Evolutionary conservation across 768 basidiomycete species (phyloP).

Genomic region (Amanita phalloides): DNA sequence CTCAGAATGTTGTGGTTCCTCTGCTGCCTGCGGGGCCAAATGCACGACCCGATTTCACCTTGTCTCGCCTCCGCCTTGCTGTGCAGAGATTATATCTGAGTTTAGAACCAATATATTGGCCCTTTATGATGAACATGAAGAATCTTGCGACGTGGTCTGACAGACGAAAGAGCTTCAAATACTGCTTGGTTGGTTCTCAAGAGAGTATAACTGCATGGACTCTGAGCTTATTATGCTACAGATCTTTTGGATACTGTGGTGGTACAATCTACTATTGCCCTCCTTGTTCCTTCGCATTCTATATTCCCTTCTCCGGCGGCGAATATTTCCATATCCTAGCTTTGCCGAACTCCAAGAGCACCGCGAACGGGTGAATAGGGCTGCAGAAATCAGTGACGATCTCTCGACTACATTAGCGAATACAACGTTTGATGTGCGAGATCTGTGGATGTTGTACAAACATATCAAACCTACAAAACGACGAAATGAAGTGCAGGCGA

Average conservation of each 20-base stretch:
- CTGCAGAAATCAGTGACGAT: slow-evolving; percentile 41
- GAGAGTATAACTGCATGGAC: not conserved
- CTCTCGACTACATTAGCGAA: slow-evolving; percentile 36
- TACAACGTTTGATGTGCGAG: slow-evolving; percentile 35
- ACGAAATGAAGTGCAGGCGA: slow-evolving; percentile 17
- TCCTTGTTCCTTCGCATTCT: slow-evolving; percentile 36
- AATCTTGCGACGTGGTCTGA: slow-evolving; percentile 49
- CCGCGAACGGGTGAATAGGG: slow-evolving; percentile 34
- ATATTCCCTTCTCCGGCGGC: slow-evolving; percentile 36
- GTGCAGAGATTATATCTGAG: slow-evolving; percentile 46
- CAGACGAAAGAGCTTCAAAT: slow-evolving; percentile 29
- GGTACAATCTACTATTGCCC: slow-evolving; percentile 43
- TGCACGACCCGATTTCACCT: slow-evolving; percentile 35
- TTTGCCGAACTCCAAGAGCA: slow-evolving; percentile 41
- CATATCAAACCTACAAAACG: slow-evolving; percentile 19
- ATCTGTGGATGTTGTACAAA: slow-evolving; percentile 42
- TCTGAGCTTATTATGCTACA: slow-evolving; percentile 13
- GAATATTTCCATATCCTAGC: slow-evolving; percentile 44
- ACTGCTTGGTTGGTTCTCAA: slow-evolving; percentile 37
- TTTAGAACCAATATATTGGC: slow-evolving; percentile 35
- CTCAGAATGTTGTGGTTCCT: slow-evolving; percentile 30
- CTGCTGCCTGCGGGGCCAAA: slow-evolving; percentile 25
- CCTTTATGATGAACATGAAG: slow-evolving; percentile 27
- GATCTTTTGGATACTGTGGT: slow-evolving; percentile 60
- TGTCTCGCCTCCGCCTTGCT: slow-evolving; percentile 41